Evolutionary conservation across 306 rosid species (phyloP).

Genomic region (Vigna radiata): DNA sequence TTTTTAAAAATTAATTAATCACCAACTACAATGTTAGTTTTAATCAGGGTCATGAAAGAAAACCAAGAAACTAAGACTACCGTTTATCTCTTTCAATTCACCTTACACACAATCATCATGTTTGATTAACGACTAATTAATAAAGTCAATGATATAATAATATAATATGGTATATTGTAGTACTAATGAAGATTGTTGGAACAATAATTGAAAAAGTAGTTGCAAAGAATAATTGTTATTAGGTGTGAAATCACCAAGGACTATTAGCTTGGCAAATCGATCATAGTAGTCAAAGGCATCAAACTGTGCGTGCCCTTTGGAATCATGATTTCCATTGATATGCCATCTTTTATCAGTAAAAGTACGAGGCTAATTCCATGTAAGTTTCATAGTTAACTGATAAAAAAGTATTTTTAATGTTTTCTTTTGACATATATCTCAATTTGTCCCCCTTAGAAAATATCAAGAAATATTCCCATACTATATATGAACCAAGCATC

Average conservation of each 20-base stretch:
- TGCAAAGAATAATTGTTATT: slow-evolving; percentile 27
- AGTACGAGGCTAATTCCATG: slow-evolving; percentile 3
- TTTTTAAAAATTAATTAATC: not conserved
- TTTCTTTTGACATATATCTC: slow-evolving; percentile 20
- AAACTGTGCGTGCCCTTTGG: slow-evolving; percentile 50
- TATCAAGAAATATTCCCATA: slow-evolving; percentile 11
- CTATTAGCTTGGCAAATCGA: slow-evolving; percentile 12
- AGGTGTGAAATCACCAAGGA: slow-evolving; percentile 27
- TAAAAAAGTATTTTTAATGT: not conserved
- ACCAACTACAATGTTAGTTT: slow-evolving; percentile 35
- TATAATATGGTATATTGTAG: slow-evolving; percentile 7
- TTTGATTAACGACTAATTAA: slow-evolving; percentile 26
- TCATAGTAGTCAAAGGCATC: slow-evolving; percentile 54
- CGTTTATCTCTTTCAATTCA: not conserved
- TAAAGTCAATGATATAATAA: slow-evolving; percentile 41
- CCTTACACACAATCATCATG: slow-evolving; percentile 20
- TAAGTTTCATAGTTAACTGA: no score
- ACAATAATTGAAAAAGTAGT: not conserved
- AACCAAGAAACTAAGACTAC: slow-evolving; percentile 35
- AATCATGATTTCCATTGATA: slow-evolving; percentile 48
- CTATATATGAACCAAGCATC: not conserved
- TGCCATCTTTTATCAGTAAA: slow-evolving; percentile 21
- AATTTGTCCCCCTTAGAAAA: not conserved
- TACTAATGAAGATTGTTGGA: slow-evolving; percentile 28
- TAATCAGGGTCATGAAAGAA: slow-evolving; percentile 22